Base-by-base conservation (phyloP, 2,329 filamentous ascomycete species). In the Colletotrichum sp. region DNA sequence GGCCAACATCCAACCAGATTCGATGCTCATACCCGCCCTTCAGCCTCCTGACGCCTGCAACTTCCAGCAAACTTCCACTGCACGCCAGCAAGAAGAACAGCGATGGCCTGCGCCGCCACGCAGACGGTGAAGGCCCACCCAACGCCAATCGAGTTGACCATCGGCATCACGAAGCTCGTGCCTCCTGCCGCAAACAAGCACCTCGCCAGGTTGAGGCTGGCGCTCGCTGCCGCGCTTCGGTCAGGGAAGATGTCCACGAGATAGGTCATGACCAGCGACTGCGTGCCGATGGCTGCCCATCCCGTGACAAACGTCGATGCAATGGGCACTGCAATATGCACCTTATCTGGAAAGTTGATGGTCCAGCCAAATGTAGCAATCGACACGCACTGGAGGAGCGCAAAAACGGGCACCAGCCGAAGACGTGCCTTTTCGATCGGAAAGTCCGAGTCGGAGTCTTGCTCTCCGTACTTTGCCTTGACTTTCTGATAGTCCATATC, bases 301-400 rank as follows among this genome's bases (percentile, higher is more conserved):
- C 90, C 89, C 0, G 87, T 88, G 49, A 90, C 82, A 70, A 91
- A 91, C 0, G 88, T 88, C 0, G 87, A 86, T 1, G 88, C 79
- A 36, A 91, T 88, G 0, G 89, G 89, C 0, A 89, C 82, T 0
- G 88, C 86, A 21, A 91, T 88, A 62, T 87, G 88, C 0, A 89
- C 85, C 1, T 77, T 76, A 0, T 83, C 67, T 0, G 82, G 77
- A 68, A 86, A 88, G 16, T 89, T 82, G 9, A 90, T 85, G 0
- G 87, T 88, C 89, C 90, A 91, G 39, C 90, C 89, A 64, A 90
- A 91, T 26, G 87, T 77, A 2, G 90, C 62, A 18, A 90, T 85
- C 0, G 89, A 88, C 0, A 85, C 64, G 59, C 86, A 87, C 73
- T 90, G 88, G 0, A 89, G 15, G 5, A 85, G 24, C 0, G 85